A percentile compares a stretch with the other conserved stretches of the same genome.
Conservation (phyloP, 73 alveolate genomes). For the Symbiodinium pilosum region DNA sequence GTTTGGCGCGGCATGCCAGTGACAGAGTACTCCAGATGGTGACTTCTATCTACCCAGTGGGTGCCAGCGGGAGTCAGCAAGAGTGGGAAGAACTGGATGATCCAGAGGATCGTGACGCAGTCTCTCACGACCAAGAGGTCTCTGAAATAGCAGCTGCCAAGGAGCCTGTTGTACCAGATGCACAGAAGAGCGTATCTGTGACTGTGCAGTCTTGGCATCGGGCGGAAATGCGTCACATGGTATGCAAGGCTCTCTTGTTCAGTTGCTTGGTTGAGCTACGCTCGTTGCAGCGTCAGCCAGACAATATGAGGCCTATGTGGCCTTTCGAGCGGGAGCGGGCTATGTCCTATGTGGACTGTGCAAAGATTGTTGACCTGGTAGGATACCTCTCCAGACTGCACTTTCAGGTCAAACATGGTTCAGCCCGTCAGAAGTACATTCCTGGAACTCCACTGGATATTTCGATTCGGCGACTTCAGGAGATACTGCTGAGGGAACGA, state of each 20-base stretch:
- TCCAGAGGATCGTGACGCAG: too few relatives aligned
- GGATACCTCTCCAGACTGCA: slow-evolving; percentile 11
- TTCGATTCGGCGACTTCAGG: neutral
- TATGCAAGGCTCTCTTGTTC: neutral
- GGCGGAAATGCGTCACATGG: neutral
- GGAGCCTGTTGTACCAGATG: neutral
- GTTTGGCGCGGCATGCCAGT: neutral
- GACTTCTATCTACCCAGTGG: neutral
- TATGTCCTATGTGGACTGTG: neutral
- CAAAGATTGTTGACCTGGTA: neutral
- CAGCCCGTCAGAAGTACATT: neutral
- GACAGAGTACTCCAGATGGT: neutral
- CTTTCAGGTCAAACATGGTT: slow-evolving; percentile 39
- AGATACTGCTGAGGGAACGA: slow-evolving; percentile 8
- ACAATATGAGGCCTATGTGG: slow-evolving; percentile 28
- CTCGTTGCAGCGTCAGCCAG: neutral
- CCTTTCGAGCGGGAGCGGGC: slow-evolving; percentile 20
- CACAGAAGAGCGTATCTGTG: neutral
- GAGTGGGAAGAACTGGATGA: too few relatives aligned
- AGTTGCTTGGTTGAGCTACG: slow-evolving; percentile 33
- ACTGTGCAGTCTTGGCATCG: slow-evolving; percentile 43
- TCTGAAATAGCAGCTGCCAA: too few relatives aligned
- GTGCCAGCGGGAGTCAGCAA: neutral
- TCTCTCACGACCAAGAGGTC: too few relatives aligned
- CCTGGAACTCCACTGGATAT: slow-evolving; percentile 9